Conservation (phyloP, 176 grass and related monocot species). For the Avena atlantica region DNA sequence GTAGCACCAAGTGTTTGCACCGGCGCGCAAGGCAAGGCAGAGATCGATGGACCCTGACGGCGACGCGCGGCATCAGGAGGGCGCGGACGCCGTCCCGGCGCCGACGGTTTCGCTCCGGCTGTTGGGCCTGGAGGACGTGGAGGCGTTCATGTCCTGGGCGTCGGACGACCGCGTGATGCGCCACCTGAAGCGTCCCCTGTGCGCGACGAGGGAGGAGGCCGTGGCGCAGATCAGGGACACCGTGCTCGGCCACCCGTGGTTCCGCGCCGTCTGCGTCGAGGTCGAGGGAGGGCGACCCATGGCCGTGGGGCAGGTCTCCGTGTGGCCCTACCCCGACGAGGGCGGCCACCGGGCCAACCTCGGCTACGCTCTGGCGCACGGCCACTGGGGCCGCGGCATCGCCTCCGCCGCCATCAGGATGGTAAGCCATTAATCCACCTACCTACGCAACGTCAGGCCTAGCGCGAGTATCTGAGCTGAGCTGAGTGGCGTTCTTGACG, state of each 20-base stretch:
- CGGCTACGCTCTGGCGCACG: slow-evolving; percentile 54
- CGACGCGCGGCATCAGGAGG: neutral
- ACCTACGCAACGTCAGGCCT: neutral
- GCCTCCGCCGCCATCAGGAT: slow-evolving; percentile 39
- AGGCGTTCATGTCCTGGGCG: slow-evolving; percentile 65
- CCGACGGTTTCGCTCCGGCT: slow-evolving; percentile 47
- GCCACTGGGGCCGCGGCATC: slow-evolving; percentile 54
- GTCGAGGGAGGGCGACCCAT: too few species aligned
- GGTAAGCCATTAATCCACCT: neutral
- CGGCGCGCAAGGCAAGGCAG: neutral
- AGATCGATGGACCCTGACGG: slow-evolving; percentile 9
- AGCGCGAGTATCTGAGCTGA: too few species aligned
- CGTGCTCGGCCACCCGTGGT: slow-evolving; percentile 62
- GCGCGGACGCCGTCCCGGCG: neutral
- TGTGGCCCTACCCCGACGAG: slow-evolving; percentile 53
- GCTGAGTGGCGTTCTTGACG: neutral
- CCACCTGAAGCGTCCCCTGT: slow-evolving; percentile 43
- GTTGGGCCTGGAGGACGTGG: slow-evolving; percentile 42
- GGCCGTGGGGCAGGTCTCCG: slow-evolving; percentile 53
- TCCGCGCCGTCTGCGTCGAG: slow-evolving; percentile 46
- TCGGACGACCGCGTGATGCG: slow-evolving; percentile 69
- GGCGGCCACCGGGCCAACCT: slow-evolving; percentile 52
- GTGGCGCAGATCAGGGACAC: slow-evolving; percentile 45
- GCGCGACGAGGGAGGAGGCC: slow-evolving; percentile 47
- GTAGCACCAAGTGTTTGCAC: neutral